Evolutionary conservation across 441 rosid genomes (phyloP).

Genomic region (Omphalea diandra): DNA sequence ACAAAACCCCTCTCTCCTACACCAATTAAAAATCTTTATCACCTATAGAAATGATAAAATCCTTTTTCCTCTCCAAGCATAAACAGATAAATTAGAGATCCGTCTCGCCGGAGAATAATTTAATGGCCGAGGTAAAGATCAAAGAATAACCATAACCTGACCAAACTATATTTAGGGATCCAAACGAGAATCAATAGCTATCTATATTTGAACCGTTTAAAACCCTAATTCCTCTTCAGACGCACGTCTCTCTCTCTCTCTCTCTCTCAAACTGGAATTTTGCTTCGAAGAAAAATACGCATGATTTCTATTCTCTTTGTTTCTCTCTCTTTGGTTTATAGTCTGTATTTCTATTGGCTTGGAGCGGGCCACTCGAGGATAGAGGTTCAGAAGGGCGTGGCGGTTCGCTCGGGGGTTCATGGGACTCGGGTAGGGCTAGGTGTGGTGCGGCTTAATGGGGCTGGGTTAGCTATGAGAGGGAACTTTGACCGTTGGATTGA

Average conservation of each 20-base stretch:
- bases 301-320: constrained; percentile 8
- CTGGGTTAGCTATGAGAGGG: constrained; percentile 17
- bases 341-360: constrained; percentile 22
- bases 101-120: no score
- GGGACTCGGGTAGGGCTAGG: neutral
- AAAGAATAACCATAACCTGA: neutral
- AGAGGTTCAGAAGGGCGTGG: no score
- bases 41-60: neutral
- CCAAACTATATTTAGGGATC: constrained; percentile 11
- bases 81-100: no score
- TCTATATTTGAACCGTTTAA: neutral
- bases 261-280: neutral
- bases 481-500: constrained; percentile 34
- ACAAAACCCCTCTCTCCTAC: neutral
- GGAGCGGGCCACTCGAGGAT: no score
- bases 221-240: neutral
- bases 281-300: neutral
- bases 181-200: neutral
- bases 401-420: no score
- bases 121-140: neutral
- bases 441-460: no score
- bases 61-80: no score
- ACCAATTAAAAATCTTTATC: neutral
- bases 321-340: neutral
- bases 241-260: neutral